These are phyloP conservation scores for Spergularia bocconei DNA, from an alignment of 148 eudicot genomes.

Conservation along the genomic window DNA sequence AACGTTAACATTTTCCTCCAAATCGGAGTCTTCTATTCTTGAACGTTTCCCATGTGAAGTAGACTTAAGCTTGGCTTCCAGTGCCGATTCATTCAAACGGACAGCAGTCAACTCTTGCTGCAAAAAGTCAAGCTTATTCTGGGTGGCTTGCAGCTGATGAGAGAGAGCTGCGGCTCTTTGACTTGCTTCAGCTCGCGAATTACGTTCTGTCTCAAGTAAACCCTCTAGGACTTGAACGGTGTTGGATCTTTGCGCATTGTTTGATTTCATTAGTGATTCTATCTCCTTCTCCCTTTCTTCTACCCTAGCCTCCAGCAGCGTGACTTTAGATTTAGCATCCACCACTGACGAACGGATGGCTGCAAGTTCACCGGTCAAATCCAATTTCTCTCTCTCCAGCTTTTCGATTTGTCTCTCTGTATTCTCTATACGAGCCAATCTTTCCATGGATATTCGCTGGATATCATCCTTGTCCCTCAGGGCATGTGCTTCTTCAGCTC, in stretches of 20 bases:
- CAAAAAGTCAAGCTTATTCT: constrained; percentile 68
- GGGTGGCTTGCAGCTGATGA: constrained; percentile 78
- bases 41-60: constrained; percentile 73
- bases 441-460: constrained; percentile 69
- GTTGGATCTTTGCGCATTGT: constrained; percentile 71
- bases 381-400: constrained; percentile 58
- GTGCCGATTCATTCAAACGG: constrained; percentile 65
- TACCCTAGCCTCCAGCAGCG: constrained; percentile 64
- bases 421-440: constrained; percentile 70
- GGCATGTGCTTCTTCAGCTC: constrained; percentile 70
- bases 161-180: constrained; percentile 83
- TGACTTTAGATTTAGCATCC: constrained; percentile 66
- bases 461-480: constrained; percentile 63
- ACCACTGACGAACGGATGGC: constrained; percentile 45
- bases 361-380: constrained; percentile 49
- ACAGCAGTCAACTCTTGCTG: constrained; percentile 81
- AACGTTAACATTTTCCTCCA: constrained; percentile 23
- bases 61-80: constrained; percentile 68
- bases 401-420: constrained; percentile 77
- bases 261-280: constrained; percentile 62
- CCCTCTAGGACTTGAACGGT: constrained; percentile 74
- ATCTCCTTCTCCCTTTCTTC: constrained; percentile 90
- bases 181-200: constrained; percentile 74
- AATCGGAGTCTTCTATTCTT: constrained; percentile 55
- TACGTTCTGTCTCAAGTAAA: constrained; percentile 71